Evolutionary conservation across 2,329 filamentous ascomycete genomes (phyloP), one percentile per base, ranked within the genome.

Genomic region (Pyrenochaeta sp.): DNA sequence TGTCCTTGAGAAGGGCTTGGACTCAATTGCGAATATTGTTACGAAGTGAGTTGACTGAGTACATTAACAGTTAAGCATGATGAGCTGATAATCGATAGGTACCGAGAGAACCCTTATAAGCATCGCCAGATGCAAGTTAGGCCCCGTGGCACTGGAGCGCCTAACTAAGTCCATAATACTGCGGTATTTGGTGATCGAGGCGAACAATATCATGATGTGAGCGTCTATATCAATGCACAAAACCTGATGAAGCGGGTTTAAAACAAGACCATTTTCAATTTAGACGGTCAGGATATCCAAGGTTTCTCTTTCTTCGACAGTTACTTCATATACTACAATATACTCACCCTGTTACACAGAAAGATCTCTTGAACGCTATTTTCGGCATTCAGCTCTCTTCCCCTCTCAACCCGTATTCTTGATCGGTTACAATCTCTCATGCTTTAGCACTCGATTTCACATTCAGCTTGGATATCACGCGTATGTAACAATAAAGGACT

Each of bases 1-100:
- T 57, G 69, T 75, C 13, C 48, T 80, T 49, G 74, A 70, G 49
- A 76, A 77, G 67, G 78, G 78, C 2, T 56, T 80, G 68, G 74
- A 79, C 61, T 69, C 74, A 40, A 79, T 80, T 56, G 71, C 76
- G 69, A 64, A 71, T 42, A 76, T 80, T 61, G 72, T 80, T 0
- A 72, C 73, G 61, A 77, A 78, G 77, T 78, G 64, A 69, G 77
- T 73, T 49, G n/a, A 2, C 24, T 4, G 5, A 2, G 13, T 2
- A 13, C 25, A 12, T 19, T 27, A n/a, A 25, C 2, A 1, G 2
- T 24, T 13, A 19, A 15, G 13, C 13, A 47, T 12, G 9, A 2
- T 46, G 45, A 27, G 4, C 54, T 65, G 42, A 64, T 19, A 0
- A 9, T 8, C 19, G 0, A 47, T 39, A 65, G 62, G 46, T 64